A percentile compares a stretch with the other conserved stretches of the same genome.
Evolutionary conservation across 2,329 filamentous ascomycete genomes (phyloP).

Genomic region (Calycina herbarum): DNA sequence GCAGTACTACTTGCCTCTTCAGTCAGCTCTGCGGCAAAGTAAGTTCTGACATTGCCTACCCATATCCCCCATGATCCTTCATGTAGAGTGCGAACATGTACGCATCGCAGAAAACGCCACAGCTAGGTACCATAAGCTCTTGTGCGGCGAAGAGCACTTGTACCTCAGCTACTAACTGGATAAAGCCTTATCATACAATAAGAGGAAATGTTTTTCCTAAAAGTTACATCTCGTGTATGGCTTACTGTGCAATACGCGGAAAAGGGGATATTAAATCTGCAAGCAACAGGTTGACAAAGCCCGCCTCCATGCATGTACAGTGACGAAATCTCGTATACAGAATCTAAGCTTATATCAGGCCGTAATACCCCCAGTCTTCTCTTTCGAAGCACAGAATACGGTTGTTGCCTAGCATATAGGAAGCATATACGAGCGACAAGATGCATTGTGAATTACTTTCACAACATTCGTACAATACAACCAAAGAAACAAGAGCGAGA

Average conservation of each 20-base stretch:
- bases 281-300: slow-evolving; percentile 3
- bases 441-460: not conserved
- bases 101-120: slow-evolving; percentile 2
- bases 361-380: not conserved
- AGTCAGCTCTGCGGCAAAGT: not conserved
- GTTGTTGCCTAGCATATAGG: not conserved
- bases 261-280: not conserved
- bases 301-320: not conserved
- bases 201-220: not conserved
- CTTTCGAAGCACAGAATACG: not conserved
- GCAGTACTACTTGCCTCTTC: slow-evolving; percentile 4
- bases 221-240: not conserved
- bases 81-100: not conserved
- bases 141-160: not conserved
- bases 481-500: not conserved
- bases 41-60: not conserved
- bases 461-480: not conserved
- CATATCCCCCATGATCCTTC: not conserved
- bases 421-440: slow-evolving; percentile 1
- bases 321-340: slow-evolving; percentile 3
- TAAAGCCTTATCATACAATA: not conserved
- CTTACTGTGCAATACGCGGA: not conserved
- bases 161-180: not conserved
- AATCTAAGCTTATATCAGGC: slow-evolving; percentile 3
- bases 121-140: not conserved